These are phyloP conservation scores for Globisporangium yorkense DNA, from an alignment of 352 stramenopile genomes.

Conservation along the genomic window DNA sequence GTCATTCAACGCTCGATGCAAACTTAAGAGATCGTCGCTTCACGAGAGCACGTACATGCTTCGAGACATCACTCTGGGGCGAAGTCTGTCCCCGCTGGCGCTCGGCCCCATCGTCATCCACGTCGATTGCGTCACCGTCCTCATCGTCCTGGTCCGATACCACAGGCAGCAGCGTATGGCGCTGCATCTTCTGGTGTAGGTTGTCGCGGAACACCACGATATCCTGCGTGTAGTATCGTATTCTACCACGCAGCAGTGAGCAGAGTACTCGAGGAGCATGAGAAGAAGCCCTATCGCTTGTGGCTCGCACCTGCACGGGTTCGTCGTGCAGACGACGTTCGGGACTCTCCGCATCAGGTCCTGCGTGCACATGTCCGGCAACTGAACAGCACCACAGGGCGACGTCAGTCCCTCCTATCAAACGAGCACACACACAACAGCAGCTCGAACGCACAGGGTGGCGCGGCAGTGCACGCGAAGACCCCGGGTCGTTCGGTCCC, in stretches of 20 bases:
- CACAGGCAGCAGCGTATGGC: conserved; percentile 74
- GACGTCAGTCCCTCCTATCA: neutral
- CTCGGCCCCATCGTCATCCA: neutral
- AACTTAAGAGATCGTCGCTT: neutral
- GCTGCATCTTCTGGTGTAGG: conserved; percentile 89
- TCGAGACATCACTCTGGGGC: conserved; percentile 64
- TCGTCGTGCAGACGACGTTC: conserved; percentile 83
- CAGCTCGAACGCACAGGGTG: conserved; percentile 41
- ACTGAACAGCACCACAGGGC: conserved; percentile 15
- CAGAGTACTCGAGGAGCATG: neutral
- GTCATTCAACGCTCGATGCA: neutral
- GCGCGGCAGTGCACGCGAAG: conserved; percentile 71
- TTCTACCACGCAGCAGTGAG: conserved; percentile 19
- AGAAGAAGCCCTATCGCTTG: neutral
- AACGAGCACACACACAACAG: neutral
- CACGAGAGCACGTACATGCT: conserved; percentile 46
- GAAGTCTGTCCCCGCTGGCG: conserved; percentile 9
- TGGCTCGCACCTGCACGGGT: conserved; percentile 77
- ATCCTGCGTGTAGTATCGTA: conserved; percentile 92
- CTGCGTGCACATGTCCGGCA: conserved; percentile 62
- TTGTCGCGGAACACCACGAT: conserved; percentile 92
- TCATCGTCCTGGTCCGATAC: conserved; percentile 18
- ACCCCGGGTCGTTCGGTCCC: conserved; percentile 88
- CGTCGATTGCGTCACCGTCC: conserved; percentile 15
- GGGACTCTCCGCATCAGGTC: conserved; percentile 65